A percentile compares a stretch with the other conserved stretches of the same genome.
These are phyloP conservation scores for Suaeda aralocaspica DNA, from an alignment of 148 eudicot genomes.

Conservation along the genomic window DNA sequence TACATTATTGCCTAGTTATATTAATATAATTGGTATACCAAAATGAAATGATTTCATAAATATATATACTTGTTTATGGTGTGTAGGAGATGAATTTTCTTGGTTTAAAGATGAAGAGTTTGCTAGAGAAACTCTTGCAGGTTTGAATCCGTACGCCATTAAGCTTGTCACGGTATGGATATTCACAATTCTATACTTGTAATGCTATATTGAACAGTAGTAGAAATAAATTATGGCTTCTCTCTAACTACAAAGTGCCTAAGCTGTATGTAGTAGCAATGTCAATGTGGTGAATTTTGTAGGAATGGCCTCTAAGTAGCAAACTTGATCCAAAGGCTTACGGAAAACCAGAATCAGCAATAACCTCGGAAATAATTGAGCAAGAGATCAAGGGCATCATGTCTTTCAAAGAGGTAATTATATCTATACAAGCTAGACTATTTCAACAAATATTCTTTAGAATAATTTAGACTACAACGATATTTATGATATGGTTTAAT, in stretches of 20 bases:
- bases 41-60: too few species aligned
- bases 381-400: slow-evolving; percentile 41
- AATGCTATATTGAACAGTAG: too few species aligned
- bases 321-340: slow-evolving; percentile 62
- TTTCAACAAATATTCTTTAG: not conserved
- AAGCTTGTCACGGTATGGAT: slow-evolving; percentile 55
- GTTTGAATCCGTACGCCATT: slow-evolving; percentile 62
- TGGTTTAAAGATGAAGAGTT: slow-evolving; percentile 84
- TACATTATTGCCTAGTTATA: too few species aligned
- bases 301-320: slow-evolving; percentile 55
- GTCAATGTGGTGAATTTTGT: not conserved
- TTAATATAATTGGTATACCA: too few species aligned
- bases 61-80: not conserved
- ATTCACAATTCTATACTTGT: too few species aligned
- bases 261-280: too few species aligned
- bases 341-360: slow-evolving; percentile 64
- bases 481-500: not conserved
- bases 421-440: not conserved
- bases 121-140: slow-evolving; percentile 74
- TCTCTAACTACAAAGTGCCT: too few species aligned
- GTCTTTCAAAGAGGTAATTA: slow-evolving; percentile 59
- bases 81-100: slow-evolving; percentile 46
- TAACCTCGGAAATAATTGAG: slow-evolving; percentile 51
- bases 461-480: not conserved
- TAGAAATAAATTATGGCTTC: too few species aligned